Base-by-base conservation (phyloP, 768 basidiomycete genomes). In the Auricularia auricula-judae region DNA sequence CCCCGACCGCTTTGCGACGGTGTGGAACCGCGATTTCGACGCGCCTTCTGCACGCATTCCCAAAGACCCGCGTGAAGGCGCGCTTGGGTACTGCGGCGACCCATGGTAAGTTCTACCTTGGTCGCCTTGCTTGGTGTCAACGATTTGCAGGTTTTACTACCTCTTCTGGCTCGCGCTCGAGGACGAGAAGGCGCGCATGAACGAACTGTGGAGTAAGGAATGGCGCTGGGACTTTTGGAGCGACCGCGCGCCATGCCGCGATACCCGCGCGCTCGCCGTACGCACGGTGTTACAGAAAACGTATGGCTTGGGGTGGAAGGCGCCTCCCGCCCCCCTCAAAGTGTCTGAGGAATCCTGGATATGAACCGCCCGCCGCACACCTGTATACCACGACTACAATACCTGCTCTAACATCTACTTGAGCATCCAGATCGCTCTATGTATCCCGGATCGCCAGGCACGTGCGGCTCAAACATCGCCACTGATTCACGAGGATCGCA, bases 161-260 rank as follows among this genome's bases (percentile, higher is more conserved):
- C 78, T 83, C 63, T 84, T 78, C 70, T 84, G 75, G 72, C 69
- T 83, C 3, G 77, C 80, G 1, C 66, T 69, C 7, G 65, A 67
- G 18, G 60, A 62, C 14, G 72, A 73, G 63, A 66, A 67, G 35
- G 62, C 43, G 54, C 42, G 29, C 58, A 73, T 73, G 72, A 51
- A 61, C 23, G 61, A 63, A 10, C 35, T 65, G 23, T 72, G 71
- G 71, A 35, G 51, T 0, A 43, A 53, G 5, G 47, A 51, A 18
- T 51, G 47, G 47, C 47, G 18, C 47, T 51, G 47, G 47, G 47
- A 51, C 21, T 51, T 51, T 8, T 51, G 47, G 47, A 18, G 10
- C 4, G 21, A 8, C 11, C 47, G 47, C 21, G 47, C 11, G 21
- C 18, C 47, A 18, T 51, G 47, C 21, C 47, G 16, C 21, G 47